Base-by-base conservation (phyloP, 164 flowering plant species). In the Hamamelis virginiana region DNA sequence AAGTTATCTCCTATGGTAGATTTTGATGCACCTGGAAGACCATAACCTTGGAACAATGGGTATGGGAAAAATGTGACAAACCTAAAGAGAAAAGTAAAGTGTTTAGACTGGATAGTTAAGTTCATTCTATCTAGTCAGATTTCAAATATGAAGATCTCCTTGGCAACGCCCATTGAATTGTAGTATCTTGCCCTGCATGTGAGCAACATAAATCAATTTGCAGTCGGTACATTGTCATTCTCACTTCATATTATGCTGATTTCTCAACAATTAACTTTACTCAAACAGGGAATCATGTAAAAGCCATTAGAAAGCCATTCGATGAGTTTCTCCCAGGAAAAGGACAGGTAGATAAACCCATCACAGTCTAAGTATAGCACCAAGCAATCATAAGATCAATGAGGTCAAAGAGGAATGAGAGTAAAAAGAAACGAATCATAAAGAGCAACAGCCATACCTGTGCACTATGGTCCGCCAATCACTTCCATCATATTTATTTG, bases 381-480 rank as follows among this genome's bases (percentile, higher is more conserved):
- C 28, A 55, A 26, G 19, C 14, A 62, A 44, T 15, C 46, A 51
- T 44, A 16, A 33, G 27, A 23, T 4, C n/a, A 38, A 28, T 15
- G 15, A 59, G 28, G 10, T 26, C 41, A 58, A 45, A 43, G 13
- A 56, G 16, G 6, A 28, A 59, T 43, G 59, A 18, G 56, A 47
- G 28, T 10, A 27, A 33, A 33, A 43, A 50, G 51, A 47, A 46
- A 26, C 55, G 15, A 21, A 53, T 9, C 5, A 59, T 21, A 60
- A 45, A 48, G 27, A 65, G 6, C 12, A 12, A 25, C n/a, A 33
- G 38, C 48, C 66, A 74, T 88, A 93, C 98, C 96, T 87, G 83
- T 88, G 91, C 62, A 89, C 71, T 78, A 91, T 76, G 47, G 60
- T 74, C 38, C 75, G 82, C 96, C 98, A 91, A 43, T 85, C 84